Base-by-base conservation (phyloP, 768 basidiomycete species). In the Rhodosporidiobolus odoratus region DNA sequence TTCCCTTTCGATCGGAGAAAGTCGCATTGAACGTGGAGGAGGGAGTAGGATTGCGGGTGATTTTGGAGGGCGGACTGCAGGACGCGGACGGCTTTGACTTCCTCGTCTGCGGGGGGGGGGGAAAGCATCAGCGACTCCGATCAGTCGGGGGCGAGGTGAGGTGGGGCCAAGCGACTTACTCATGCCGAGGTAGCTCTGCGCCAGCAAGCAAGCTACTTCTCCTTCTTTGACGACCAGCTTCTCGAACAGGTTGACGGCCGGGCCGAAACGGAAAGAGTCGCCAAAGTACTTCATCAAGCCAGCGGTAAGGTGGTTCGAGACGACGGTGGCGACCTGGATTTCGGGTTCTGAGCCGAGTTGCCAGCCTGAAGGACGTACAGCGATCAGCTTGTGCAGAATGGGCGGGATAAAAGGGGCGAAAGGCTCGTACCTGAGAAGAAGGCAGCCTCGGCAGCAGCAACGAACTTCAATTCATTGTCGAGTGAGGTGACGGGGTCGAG, bases 341-440 rank as follows among this genome's bases (percentile, higher is more conserved):
- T 99, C 96, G 0, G 96, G 96, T 73, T 98, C 96, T 0, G 93
- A 96, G 4, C 95, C 96, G 13, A 98, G 90, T 78, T 96, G 94
- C 96, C 96, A 98, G 41, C 95, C 93, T 94, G 73, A 16, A 30
- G 12, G 32, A 19, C 3, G 23, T 27, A 17, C 9, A 21, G 37
- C n/a, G 38, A 17, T 75, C 48, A 75, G 56, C 17, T 37, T 35
- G 17, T 8, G 41, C 15, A 32, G 43, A 48, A 16, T n/a, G n/a
- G 40, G 8, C 53, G 12, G 25, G 40, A 3, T 45, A 21, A 10
- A 53, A 40, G 13, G 38, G 21, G 38, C 17, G 30, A 30, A 45
- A 0, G 21, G 1, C 27, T 77, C 80, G 9, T 38, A 87, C 92
- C 93, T 80, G 95, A 93, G 78, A 86, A 80, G 76, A 98, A 98